Base-by-base conservation (phyloP, 495 filamentous ascomycete genomes). In the Pyrenopolyporus hunteri region DNA sequence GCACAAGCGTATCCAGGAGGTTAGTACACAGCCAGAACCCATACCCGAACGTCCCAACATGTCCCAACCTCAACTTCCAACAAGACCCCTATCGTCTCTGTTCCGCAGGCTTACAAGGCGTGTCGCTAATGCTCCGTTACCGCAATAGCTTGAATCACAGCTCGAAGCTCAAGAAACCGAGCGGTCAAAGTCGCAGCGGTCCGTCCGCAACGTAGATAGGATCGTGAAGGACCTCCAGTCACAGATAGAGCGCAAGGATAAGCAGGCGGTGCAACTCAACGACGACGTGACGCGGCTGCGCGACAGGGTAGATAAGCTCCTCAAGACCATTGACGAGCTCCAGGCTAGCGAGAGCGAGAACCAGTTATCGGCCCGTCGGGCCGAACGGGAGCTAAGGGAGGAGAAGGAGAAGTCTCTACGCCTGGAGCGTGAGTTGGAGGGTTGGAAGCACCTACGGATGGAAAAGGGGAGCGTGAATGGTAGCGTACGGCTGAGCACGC, bases 1-100 rank as follows among this genome's bases (percentile, higher is more conserved):
- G 70, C 89, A 96, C 76, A 92, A 92, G 63, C 85, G 94, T 32
- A 89, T 98, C 62, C 93, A 97, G 80, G 95, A 98, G 82, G 93
- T 97, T 83, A 81, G 82, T 69, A 64, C 48, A 43, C 20, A 22
- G 26, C 14, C 58, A 45, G 47, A 29, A 20, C 56, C 57, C 44
- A 17, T 42, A 10, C 57, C 43, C 19, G 50, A 64, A 44, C 43
- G 42, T 37, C 51, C 16, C 37, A 42, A 42, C 16, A 55, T 14
- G 6, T 20, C 55, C 22, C 37, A 33, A 19, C 29, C 49, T 17
- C 39, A 44, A 37, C n/a, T 55, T 56, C 28, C 51, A 29, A 59
- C 40, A 42, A 64, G 44, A 50, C 56, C 43, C 33, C 43, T 57
- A 26, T 55, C 70, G 0, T 55, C 56, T 11, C 29, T 59, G 43